phyloP scores from a whole-genome alignment of 2,329 filamentous ascomycete genomes.

The Ophiostoma ips region DNA sequence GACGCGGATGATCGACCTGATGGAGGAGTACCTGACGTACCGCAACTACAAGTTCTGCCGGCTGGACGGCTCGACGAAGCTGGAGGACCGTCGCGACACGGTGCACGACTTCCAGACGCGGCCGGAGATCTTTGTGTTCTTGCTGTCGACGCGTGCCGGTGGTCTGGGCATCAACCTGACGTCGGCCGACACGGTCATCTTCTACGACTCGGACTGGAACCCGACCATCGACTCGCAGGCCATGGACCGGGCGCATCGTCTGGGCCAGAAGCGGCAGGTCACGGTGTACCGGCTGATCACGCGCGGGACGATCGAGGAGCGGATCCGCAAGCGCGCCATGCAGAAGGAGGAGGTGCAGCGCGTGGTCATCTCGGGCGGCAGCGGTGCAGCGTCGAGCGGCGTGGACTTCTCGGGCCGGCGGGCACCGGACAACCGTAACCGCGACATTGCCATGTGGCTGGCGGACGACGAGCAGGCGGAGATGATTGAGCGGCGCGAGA shows the following conservation, averaged over 20 bases:
- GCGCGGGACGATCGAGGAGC: constrained; percentile 90
- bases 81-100: constrained; percentile 92
- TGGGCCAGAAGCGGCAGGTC: constrained; percentile 90
- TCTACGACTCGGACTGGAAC: constrained; percentile 99
- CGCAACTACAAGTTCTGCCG: constrained; percentile 98
- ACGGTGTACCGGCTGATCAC: constrained; percentile 97
- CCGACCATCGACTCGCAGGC: constrained; percentile 97
- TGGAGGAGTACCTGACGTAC: constrained; percentile 98
- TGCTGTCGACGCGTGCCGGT: constrained; percentile 89
- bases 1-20: constrained; percentile 98
- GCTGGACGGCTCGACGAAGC: constrained; percentile 89
- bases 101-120: constrained; percentile 93
- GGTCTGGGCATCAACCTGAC: constrained; percentile 97
- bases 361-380: constrained; percentile 82
- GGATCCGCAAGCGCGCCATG: constrained; percentile 88
- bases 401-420: constrained; percentile 94
- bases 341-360: constrained; percentile 99
- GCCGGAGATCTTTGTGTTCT: constrained; percentile 91
- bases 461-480: constrained; percentile 94
- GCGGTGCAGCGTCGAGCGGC: constrained; percentile 29
- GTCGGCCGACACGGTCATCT: constrained; percentile 93
- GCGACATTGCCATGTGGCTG: constrained; percentile 98
- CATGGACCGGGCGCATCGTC: constrained; percentile 96
- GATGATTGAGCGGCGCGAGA: constrained; percentile 83
- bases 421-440: constrained; percentile 79